Percentiles rank a stretch among this genome's conserved stretches.
Evolutionary conservation across 768 basidiomycete species (phyloP).

Genomic region (Lentinula raphanica): DNA sequence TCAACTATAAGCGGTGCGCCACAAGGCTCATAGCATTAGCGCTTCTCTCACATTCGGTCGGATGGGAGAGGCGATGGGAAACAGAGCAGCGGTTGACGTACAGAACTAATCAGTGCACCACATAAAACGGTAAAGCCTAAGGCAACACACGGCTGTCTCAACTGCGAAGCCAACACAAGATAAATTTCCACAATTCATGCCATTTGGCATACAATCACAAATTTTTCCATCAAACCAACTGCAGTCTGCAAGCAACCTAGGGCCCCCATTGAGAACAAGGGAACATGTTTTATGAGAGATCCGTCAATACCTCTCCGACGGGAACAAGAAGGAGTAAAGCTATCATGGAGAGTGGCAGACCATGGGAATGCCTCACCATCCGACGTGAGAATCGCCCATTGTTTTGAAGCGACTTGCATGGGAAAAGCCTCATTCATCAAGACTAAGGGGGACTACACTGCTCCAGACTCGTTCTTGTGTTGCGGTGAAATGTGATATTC

Average conservation of each 20-base stretch:
- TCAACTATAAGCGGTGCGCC: not conserved
- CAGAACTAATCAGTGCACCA: too few relatives aligned
- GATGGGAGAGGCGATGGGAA: not conserved
- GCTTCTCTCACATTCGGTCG: not conserved
- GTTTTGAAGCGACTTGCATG: constrained; percentile 2
- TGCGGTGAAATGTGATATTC: not conserved
- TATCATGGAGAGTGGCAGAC: not conserved
- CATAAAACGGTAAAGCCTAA: too few relatives aligned
- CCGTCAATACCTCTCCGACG: constrained; percentile 3
- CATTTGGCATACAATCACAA: too few relatives aligned
- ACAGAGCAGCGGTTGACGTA: too few relatives aligned
- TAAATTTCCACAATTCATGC: too few relatives aligned
- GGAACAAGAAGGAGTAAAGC: not conserved
- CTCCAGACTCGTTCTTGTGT: not conserved
- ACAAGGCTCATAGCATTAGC: too few relatives aligned
- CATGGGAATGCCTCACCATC: constrained; percentile 3
- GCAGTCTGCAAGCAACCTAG: not conserved
- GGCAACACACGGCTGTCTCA: too few relatives aligned
- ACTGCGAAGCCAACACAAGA: too few relatives aligned
- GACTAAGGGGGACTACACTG: not conserved
- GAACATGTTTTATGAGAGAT: not conserved
- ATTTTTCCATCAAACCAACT: not conserved
- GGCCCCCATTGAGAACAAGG: not conserved
- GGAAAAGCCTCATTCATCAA: not conserved
- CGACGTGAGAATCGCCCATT: constrained; percentile 8